These are phyloP conservation scores for Botrytis medusae DNA, from an alignment of 2,329 filamentous ascomycete genomes.

Conservation along the genomic window DNA sequence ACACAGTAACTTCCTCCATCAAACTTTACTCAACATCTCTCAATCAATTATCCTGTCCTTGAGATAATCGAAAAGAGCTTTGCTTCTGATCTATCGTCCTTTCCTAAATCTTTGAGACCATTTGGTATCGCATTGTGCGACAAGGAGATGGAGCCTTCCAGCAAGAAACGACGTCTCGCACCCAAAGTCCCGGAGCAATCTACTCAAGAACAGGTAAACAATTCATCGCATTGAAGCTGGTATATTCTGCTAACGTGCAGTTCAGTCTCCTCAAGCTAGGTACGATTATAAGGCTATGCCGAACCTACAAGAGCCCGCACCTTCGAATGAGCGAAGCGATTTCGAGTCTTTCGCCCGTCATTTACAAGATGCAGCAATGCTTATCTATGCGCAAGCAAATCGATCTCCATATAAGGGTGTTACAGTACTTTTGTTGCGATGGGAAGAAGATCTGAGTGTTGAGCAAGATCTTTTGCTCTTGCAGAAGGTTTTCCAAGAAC, in stretches of 20 bases:
- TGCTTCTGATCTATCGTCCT: background rate
- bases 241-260: conserved; percentile 24
- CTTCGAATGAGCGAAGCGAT: conserved; percentile 45
- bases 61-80: conserved; percentile 6
- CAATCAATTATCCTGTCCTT: conserved; percentile 18
- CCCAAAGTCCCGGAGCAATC: conserved; percentile 40
- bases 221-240: conserved; percentile 10
- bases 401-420: conserved; percentile 57
- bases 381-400: conserved; percentile 64
- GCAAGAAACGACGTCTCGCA: conserved; percentile 41
- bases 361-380: conserved; percentile 66
- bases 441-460: conserved; percentile 59
- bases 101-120: conserved; percentile 2
- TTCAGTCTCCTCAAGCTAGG: conserved; percentile 34
- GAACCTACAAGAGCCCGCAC: conserved; percentile 36
- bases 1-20: conserved; percentile 19
- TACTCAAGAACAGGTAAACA: conserved; percentile 38
- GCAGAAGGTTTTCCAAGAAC: conserved; percentile 57
- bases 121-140: conserved; percentile 15
- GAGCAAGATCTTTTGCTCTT: conserved; percentile 55
- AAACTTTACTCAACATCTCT: background rate
- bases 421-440: conserved; percentile 60
- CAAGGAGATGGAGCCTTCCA: conserved; percentile 34
- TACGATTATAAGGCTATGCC: conserved; percentile 39
- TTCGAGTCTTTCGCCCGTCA: conserved; percentile 67